A percentile compares a stretch with the other conserved stretches of the same genome.
Conservation (phyloP, 108 stramenopile species). For the Cyclotella distinguenda region DNA sequence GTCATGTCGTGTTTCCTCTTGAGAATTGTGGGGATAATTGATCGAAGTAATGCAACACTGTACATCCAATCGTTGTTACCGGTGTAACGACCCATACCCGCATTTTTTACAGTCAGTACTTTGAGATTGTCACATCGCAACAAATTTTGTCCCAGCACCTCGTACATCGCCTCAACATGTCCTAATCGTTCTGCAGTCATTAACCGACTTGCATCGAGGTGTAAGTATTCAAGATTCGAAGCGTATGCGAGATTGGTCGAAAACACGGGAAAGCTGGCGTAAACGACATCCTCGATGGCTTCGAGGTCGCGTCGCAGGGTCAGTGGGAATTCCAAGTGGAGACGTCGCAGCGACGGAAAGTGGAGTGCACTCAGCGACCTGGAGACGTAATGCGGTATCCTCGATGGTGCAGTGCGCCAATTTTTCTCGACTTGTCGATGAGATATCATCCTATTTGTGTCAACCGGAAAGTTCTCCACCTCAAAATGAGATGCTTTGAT, state of each 20-base stretch:
- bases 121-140: constrained; percentile 16
- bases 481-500: constrained; percentile 24
- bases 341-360: constrained; percentile 16
- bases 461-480: constrained; percentile 5
- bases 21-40: not conserved
- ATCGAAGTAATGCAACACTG: constrained; percentile 15
- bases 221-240: constrained; percentile 10
- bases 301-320: constrained; percentile 9
- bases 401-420: not conserved
- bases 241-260: constrained; percentile 15
- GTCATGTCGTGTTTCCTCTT: not conserved
- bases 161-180: constrained; percentile 20
- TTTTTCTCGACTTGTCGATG: too few species aligned
- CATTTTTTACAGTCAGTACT: constrained; percentile 4
- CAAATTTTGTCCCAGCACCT: constrained; percentile 16
- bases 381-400: constrained; percentile 20
- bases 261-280: constrained; percentile 19
- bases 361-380: constrained; percentile 15
- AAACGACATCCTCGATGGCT: constrained; percentile 12
- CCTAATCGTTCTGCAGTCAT: constrained; percentile 7
- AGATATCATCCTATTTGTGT: too few species aligned
- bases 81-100: constrained; percentile 11
- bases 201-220: constrained; percentile 11
- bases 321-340: constrained; percentile 18
- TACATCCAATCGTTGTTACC: constrained; percentile 2